Evolutionary conservation across 2,329 filamentous ascomycete genomes (phyloP).

Genomic region (Sporothrix humicola): DNA sequence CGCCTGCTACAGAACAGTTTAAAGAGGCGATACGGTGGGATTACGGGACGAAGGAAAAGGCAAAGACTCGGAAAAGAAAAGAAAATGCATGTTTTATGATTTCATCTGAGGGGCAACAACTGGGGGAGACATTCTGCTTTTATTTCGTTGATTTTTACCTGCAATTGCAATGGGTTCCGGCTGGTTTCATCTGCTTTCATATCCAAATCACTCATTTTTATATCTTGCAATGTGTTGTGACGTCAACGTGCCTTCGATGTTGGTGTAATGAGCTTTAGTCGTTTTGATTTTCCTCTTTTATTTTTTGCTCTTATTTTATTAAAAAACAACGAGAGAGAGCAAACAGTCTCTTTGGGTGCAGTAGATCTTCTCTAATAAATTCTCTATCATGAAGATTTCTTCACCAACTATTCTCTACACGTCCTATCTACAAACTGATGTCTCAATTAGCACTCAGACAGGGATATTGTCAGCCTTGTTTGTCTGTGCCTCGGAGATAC

Average conservation of each 20-base stretch:
- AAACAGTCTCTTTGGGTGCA: too few relatives aligned
- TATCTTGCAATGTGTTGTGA: background rate
- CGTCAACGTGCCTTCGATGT: too few relatives aligned
- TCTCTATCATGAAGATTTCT: background rate
- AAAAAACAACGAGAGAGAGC: too few relatives aligned
- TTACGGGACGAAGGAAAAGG: background rate
- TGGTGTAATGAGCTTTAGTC: background rate
- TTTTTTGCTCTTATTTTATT: background rate
- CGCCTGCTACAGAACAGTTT: background rate
- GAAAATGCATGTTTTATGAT: slow-evolving; percentile 18
- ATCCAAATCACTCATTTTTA: background rate
- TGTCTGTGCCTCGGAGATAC: slow-evolving; percentile 18
- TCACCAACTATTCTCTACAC: too few relatives aligned
- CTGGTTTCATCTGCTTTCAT: background rate
- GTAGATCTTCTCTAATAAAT: background rate
- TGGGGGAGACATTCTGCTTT: background rate
- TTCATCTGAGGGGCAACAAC: slow-evolving; percentile 2
- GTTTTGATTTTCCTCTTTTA: background rate
- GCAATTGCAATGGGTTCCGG: slow-evolving; percentile 14
- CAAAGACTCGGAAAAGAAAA: slow-evolving; percentile 4
- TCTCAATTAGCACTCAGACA: background rate
- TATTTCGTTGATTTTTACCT: background rate
- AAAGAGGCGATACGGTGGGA: slow-evolving; percentile 8
- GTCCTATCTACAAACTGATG: background rate
- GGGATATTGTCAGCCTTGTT: background rate